These are phyloP conservation scores for Scolecobasidium constrictum DNA, from an alignment of 2,329 filamentous ascomycete genomes.

Conservation along the genomic window DNA sequence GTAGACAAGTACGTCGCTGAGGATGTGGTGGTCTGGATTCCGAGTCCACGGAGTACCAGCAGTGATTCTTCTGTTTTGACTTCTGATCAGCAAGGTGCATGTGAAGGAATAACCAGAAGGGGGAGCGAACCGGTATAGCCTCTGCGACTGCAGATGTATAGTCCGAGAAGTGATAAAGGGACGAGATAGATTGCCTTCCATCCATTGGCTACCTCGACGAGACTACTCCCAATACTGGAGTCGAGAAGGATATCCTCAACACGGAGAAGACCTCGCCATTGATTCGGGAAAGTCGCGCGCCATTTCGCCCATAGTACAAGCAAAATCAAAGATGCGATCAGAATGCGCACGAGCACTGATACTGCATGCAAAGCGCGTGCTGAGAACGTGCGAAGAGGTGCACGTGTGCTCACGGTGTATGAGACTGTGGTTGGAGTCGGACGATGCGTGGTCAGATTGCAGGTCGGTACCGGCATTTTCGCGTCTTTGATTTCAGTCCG, in stretches of 20 bases:
- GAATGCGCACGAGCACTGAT: slow-evolving; percentile 2
- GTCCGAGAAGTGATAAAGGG: background rate
- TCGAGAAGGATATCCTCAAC: background rate
- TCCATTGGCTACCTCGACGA: background rate
- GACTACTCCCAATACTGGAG: background rate
- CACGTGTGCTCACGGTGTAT: slow-evolving; percentile 80
- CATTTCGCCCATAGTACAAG: slow-evolving; percentile 18
- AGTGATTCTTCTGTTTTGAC: slow-evolving; percentile 61
- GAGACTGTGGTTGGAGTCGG: slow-evolving; percentile 74
- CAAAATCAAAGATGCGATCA: slow-evolving; percentile 6
- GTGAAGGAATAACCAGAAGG: too few relatives aligned
- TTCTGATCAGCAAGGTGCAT: too few relatives aligned
- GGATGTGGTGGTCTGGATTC: slow-evolving; percentile 75
- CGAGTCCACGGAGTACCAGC: slow-evolving; percentile 76
- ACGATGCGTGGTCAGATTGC: slow-evolving; percentile 6
- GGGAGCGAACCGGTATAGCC: slow-evolving; percentile 11
- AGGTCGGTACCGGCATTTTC: slow-evolving; percentile 8
- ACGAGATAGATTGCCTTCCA: slow-evolving; percentile 5
- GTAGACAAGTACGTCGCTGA: slow-evolving; percentile 55
- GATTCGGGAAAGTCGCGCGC: background rate
- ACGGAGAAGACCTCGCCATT: background rate
- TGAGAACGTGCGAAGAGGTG: slow-evolving; percentile 36
- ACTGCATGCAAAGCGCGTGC: slow-evolving; percentile 24
- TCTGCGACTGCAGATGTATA: slow-evolving; percentile 7
- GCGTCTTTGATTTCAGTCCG: too few relatives aligned